A percentile compares a stretch with the other conserved stretches of the same genome.
These are phyloP conservation scores for Croton laevigatus DNA, from an alignment of 441 rosid genomes.

Conservation along the genomic window DNA sequence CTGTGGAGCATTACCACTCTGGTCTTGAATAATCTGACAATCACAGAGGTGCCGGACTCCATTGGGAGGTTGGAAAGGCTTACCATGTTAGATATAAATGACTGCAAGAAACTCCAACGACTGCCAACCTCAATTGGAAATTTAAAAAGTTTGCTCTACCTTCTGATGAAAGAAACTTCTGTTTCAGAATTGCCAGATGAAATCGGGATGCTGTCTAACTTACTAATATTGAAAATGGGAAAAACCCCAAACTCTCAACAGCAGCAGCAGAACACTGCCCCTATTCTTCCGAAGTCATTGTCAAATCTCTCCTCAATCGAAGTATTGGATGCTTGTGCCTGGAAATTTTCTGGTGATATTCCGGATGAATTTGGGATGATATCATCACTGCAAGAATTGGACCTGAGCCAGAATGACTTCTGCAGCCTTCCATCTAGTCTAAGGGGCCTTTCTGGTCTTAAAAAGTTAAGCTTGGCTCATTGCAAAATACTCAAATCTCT, in stretches of 20 bases:
- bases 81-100: conserved; percentile 25
- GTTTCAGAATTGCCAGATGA: conserved; percentile 47
- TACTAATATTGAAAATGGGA: conserved; percentile 40
- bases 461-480: conserved; percentile 34
- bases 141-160: conserved; percentile 36
- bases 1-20: conserved; percentile 36
- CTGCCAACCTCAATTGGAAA: conserved; percentile 60
- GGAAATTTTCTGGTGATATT: conserved; percentile 48
- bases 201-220: conserved; percentile 46
- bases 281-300: conserved; percentile 42
- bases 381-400: conserved; percentile 32
- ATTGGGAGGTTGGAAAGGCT: conserved; percentile 47
- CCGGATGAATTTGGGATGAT: conserved; percentile 57
- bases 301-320: conserved; percentile 39
- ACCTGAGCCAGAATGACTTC: conserved; percentile 48
- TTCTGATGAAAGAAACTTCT: conserved; percentile 43
- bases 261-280: conserved; percentile 11
- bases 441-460: conserved; percentile 43
- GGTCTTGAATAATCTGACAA: conserved; percentile 30
- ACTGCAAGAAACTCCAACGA: conserved; percentile 37
- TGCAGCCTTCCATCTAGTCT: conserved; percentile 58
- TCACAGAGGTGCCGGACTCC: conserved; percentile 47
- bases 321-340: conserved; percentile 58
- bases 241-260: conserved; percentile 28
- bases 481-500: conserved; percentile 50